These are phyloP conservation scores for Fraxinus baroniana DNA, from an alignment of 305 asterid genomes.

Conservation along the genomic window DNA sequence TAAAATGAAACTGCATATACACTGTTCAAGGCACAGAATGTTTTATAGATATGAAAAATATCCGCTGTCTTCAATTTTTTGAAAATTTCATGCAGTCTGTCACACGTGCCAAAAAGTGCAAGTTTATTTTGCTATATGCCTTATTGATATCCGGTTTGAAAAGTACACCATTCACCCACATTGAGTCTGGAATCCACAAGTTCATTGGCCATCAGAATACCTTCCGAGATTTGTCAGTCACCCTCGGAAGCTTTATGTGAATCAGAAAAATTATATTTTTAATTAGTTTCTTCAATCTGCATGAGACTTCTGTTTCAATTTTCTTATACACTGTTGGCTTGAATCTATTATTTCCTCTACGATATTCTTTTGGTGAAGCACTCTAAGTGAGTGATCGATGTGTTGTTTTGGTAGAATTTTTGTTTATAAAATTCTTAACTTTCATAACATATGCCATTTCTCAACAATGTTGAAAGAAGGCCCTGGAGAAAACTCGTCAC, in stretches of 20 bases:
- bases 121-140: neutral
- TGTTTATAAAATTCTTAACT: neutral
- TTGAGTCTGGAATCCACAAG: neutral
- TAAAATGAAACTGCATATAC: neutral
- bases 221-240: neutral
- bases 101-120: neutral
- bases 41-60: neutral
- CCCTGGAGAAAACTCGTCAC: neutral
- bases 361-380: neutral
- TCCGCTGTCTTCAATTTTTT: neutral
- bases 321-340: neutral
- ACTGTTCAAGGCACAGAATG: neutral
- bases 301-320: neutral
- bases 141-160: neutral
- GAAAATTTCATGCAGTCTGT: neutral
- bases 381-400: neutral
- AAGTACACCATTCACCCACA: neutral
- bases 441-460: neutral
- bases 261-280: neutral
- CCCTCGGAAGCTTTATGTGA: neutral
- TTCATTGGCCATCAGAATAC: neutral
- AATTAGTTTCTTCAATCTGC: neutral
- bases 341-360: neutral
- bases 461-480: neutral
- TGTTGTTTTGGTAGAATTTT: neutral